These are phyloP conservation scores for Paradendryphiella salina DNA, from an alignment of 2,329 filamentous ascomycete genomes.

Conservation along the genomic window DNA sequence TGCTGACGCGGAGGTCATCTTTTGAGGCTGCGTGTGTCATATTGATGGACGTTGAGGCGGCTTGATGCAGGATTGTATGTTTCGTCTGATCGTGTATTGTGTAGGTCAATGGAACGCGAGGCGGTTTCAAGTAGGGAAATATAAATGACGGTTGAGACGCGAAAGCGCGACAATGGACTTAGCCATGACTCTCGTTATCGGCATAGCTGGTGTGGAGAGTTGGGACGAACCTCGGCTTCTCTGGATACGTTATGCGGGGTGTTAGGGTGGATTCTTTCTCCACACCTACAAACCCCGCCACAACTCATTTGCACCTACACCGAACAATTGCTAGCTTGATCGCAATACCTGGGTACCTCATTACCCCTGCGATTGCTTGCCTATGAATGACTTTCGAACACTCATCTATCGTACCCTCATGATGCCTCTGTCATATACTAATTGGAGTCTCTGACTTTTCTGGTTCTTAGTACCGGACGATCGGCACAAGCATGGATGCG, in stretches of 20 bases:
- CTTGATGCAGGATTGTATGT: background rate
- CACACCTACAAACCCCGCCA: background rate
- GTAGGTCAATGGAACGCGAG: background rate
- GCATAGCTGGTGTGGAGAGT: slow-evolving; percentile 18
- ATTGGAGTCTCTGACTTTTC: too few relatives aligned
- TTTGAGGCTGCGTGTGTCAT: slow-evolving; percentile 40
- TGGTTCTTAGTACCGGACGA: too few relatives aligned
- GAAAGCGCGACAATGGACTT: slow-evolving; percentile 1
- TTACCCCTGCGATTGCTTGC: too few relatives aligned
- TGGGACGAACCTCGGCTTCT: slow-evolving; percentile 26
- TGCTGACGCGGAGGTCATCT: slow-evolving; percentile 40
- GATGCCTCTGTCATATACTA: too few relatives aligned
- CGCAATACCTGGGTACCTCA: too few relatives aligned
- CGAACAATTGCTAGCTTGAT: too few relatives aligned
- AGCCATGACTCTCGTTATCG: slow-evolving; percentile 22
- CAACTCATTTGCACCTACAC: too few relatives aligned
- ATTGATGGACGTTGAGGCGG: background rate
- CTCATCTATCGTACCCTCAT: too few relatives aligned
- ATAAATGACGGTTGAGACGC: background rate
- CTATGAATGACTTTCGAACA: too few relatives aligned
- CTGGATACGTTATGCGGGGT: slow-evolving; percentile 5
- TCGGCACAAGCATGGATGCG: too few relatives aligned
- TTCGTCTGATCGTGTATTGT: background rate
- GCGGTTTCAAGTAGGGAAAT: background rate
- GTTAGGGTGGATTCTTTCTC: slow-evolving; percentile 1